A percentile compares a stretch with the other conserved stretches of the same genome.
Evolutionary conservation across 2,329 filamentous ascomycete genomes (phyloP).

Genomic region (Daldinia sp.): DNA sequence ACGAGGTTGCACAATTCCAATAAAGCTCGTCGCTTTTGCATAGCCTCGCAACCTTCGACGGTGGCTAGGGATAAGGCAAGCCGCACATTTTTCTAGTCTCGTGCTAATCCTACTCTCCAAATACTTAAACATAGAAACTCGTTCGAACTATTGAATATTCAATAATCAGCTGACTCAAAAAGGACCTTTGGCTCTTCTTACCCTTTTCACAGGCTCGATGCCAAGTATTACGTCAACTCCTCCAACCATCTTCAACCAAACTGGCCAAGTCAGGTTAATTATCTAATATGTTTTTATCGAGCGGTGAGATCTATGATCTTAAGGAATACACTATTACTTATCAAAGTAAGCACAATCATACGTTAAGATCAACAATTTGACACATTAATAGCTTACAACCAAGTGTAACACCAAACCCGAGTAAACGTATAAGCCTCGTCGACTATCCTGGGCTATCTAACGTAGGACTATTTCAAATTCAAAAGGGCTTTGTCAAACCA

Average conservation of each 20-base stretch:
- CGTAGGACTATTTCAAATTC: background rate
- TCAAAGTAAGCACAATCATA: background rate
- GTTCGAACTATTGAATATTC: background rate
- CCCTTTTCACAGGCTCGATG: background rate
- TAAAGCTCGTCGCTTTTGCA: background rate
- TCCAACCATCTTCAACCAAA: background rate
- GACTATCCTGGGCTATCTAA: background rate
- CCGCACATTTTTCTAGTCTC: background rate
- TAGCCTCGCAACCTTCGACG: background rate
- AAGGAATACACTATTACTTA: background rate
- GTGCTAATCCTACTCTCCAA: background rate
- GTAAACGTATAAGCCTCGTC: background rate
- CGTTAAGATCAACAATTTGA: background rate
- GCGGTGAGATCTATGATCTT: constrained; percentile 11
- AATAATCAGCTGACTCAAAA: background rate
- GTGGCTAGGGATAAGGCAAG: background rate
- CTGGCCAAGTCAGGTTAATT: background rate
- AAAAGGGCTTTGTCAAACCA: background rate
- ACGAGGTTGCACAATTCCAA: background rate
- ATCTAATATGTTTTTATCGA: constrained; percentile 4
- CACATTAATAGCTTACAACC: background rate
- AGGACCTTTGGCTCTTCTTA: background rate
- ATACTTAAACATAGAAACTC: background rate
- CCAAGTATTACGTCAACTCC: constrained; percentile 1
- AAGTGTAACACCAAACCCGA: background rate